A percentile compares a stretch with the other conserved stretches of the same genome.
Conservation (phyloP, 1,139 yeast species). For the Arxiozyma telluris region DNA sequence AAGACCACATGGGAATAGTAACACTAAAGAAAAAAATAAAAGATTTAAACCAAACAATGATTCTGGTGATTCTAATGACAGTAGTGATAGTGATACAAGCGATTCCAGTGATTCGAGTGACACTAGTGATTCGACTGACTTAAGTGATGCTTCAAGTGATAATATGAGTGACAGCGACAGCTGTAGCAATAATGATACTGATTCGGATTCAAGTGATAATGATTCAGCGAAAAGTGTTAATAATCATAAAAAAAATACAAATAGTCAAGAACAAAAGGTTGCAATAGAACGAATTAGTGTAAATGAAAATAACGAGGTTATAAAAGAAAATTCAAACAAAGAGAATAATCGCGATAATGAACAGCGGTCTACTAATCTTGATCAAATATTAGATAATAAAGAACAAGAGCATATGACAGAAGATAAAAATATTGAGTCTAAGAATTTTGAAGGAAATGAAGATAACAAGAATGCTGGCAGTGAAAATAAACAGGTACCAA, state of each 20-base stretch:
- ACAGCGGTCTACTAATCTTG: not conserved
- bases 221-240: not conserved
- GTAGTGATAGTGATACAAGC: constrained; percentile 4
- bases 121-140: constrained; percentile 3
- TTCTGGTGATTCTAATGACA: constrained; percentile 3
- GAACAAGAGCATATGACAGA: not conserved
- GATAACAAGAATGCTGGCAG: not conserved
- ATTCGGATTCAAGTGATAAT: constrained; percentile 1
- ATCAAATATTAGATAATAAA: not conserved
- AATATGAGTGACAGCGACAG: not conserved
- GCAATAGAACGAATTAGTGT: not conserved
- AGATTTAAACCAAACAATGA: not conserved
- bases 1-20: constrained; percentile 2
- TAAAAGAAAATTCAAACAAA: not conserved
- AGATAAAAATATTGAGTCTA: not conserved
- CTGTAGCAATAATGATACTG: constrained; percentile 2
- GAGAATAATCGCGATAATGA: not conserved
- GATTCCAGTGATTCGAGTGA: constrained; percentile 4
- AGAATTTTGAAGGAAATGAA: not conserved
- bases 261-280: not conserved
- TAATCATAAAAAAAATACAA: too few species aligned
- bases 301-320: too few species aligned
- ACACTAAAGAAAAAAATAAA: constrained; percentile 1
- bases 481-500: not conserved
- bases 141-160: constrained; percentile 4